Evolutionary conservation across 2,329 filamentous ascomycete species (phyloP).

Genomic region (Aspergillus sergii): DNA sequence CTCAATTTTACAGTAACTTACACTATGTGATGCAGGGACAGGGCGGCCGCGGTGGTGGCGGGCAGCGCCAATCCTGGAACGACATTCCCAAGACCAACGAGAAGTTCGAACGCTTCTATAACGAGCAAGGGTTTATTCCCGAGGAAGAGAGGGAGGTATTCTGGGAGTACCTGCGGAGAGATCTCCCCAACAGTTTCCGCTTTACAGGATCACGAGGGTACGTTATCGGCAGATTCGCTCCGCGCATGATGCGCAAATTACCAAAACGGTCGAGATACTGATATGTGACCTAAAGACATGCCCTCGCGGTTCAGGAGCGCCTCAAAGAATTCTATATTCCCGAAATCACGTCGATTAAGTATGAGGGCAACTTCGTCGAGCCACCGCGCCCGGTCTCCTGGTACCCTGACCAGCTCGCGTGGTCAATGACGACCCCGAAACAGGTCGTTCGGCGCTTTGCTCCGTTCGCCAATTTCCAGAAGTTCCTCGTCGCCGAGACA

Average conservation of each 20-base stretch:
- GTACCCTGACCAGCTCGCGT: constrained; percentile 94
- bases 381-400: constrained; percentile 81
- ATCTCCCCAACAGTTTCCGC: constrained; percentile 95
- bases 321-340: constrained; percentile 89
- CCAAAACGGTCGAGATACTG: constrained; percentile 7
- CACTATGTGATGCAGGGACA: constrained; percentile 37
- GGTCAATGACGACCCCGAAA: constrained; percentile 98
- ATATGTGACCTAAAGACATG: constrained; percentile 63
- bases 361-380: constrained; percentile 80
- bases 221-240: constrained; percentile 22
- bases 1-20: not conserved
- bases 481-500: constrained; percentile 96
- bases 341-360: constrained; percentile 80
- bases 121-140: constrained; percentile 71
- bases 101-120: constrained; percentile 84
- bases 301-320: constrained; percentile 86
- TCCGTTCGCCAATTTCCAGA: constrained; percentile 93
- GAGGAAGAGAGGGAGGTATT: constrained; percentile 79
- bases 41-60: constrained; percentile 40
- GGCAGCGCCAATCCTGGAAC: constrained; percentile 53
- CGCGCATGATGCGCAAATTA: constrained; percentile 6
- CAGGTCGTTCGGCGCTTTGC: constrained; percentile 91
- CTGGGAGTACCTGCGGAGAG: constrained; percentile 79
- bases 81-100: constrained; percentile 78
- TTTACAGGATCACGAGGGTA: constrained; percentile 95